Evolutionary conservation across 441 rosid genomes (phyloP).

Genomic region (Erysimum cheiri): DNA sequence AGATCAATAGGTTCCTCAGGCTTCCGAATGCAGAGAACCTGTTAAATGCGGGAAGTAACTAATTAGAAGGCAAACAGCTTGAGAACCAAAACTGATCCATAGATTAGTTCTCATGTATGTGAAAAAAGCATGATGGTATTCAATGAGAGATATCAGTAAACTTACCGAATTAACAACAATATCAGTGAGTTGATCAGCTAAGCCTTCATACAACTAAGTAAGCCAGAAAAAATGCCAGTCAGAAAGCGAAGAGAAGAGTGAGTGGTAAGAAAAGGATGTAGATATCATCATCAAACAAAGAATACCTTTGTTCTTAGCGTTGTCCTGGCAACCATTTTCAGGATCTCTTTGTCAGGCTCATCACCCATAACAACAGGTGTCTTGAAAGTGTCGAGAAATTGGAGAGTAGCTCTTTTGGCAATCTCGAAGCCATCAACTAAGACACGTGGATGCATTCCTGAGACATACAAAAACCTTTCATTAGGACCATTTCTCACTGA

Average conservation of each 20-base stretch:
- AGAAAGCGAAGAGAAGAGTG: constrained; percentile 19
- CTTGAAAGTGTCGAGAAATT: constrained; percentile 90
- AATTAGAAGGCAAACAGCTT: constrained; percentile 8
- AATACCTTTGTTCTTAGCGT: constrained; percentile 85
- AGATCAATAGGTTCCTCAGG: constrained; percentile 89
- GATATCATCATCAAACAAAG: background rate
- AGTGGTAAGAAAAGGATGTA: background rate
- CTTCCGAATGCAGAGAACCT: constrained; percentile 90
- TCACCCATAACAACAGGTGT: constrained; percentile 91
- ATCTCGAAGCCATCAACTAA: constrained; percentile 96
- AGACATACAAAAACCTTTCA: constrained; percentile 9
- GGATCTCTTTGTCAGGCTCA: constrained; percentile 92
- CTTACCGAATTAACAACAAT: constrained; percentile 85
- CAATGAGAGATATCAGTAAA: constrained; percentile 15
- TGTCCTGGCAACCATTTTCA: constrained; percentile 97
- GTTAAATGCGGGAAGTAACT: constrained; percentile 32
- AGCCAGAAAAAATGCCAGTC: constrained; percentile 7
- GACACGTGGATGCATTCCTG: constrained; percentile 98
- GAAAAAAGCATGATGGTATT: constrained; percentile 9
- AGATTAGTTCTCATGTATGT: background rate
- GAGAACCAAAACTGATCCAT: constrained; percentile 12
- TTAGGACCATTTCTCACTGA: constrained; percentile 14
- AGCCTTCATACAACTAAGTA: constrained; percentile 76
- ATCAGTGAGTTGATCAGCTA: constrained; percentile 92
- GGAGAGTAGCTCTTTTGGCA: constrained; percentile 90